These are phyloP conservation scores for Achlya hypogyna DNA, from an alignment of 352 stramenopile species.

Conservation along the genomic window DNA sequence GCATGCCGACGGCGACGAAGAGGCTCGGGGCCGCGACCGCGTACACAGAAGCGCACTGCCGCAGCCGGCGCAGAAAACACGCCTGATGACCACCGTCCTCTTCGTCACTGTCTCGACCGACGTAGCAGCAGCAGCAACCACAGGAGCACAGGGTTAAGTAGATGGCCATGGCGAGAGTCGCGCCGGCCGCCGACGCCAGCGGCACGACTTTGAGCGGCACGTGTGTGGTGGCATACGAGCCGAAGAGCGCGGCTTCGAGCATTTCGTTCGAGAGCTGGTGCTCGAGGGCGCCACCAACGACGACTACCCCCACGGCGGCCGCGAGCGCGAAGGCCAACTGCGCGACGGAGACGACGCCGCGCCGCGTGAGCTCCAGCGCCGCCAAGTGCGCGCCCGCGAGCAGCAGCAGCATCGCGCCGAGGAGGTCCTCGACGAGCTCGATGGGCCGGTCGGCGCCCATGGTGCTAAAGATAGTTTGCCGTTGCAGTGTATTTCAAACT, in stretches of 20 bases:
- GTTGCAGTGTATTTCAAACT: background rate
- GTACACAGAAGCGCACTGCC: conserved; percentile 46
- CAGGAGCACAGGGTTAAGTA: conserved; percentile 51
- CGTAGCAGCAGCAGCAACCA: conserved; percentile 54
- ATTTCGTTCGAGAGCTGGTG: conserved; percentile 64
- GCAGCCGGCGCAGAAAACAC: conserved; percentile 46
- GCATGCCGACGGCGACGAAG: conserved; percentile 47
- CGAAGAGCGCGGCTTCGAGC: conserved; percentile 51
- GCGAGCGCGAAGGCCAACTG: conserved; percentile 61
- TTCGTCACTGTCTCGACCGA: conserved; percentile 6
- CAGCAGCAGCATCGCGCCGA: conserved; percentile 53
- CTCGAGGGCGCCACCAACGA: conserved; percentile 59
- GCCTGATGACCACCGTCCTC: conserved; percentile 24
- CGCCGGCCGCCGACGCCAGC: conserved; percentile 25
- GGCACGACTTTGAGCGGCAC: conserved; percentile 61
- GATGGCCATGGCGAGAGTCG: conserved; percentile 35
- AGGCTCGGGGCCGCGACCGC: conserved; percentile 33
- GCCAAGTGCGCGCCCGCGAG: conserved; percentile 35
- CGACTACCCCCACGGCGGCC: conserved; percentile 40
- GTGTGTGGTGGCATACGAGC: conserved; percentile 27
- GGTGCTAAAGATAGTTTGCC: background rate
- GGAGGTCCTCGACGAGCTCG: conserved; percentile 44
- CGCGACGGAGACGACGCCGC: conserved; percentile 53
- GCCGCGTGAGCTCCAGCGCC: conserved; percentile 58
- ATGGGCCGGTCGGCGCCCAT: background rate